phyloP scores from a whole-genome alignment of 78 protist species.

The Emiliania huxleyi region DNA sequence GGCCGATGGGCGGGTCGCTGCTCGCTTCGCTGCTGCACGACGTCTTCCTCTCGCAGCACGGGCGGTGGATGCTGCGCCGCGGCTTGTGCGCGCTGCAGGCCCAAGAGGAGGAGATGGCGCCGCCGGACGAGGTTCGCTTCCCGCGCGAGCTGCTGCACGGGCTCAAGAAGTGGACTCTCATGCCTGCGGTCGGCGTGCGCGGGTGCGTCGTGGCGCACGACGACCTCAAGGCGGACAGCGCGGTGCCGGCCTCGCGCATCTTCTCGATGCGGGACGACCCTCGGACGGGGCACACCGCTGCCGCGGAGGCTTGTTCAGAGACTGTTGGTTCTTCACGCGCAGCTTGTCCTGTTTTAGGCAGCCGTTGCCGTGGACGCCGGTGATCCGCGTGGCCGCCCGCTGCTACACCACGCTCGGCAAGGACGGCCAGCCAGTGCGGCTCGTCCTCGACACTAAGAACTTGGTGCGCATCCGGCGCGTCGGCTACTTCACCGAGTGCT shows the following conservation, averaged over 20 bases:
- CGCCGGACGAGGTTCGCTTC: neutral
- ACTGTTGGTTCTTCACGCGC: too few relatives aligned
- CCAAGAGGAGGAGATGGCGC: neutral
- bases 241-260: neutral
- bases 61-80: neutral
- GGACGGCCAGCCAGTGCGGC: neutral
- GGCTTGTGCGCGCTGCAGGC: neutral
- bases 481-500: neutral
- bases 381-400: neutral
- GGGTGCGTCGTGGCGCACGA: neutral
- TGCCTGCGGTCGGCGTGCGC: neutral
- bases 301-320: too few relatives aligned
- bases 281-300: neutral
- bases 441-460: neutral
- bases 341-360: too few relatives aligned
- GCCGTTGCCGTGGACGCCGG: too few relatives aligned
- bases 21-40: neutral
- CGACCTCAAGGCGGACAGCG: neutral
- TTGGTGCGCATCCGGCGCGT: neutral
- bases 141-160: neutral
- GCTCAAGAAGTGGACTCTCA: neutral
- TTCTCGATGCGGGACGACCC: neutral
- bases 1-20: neutral
- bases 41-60: neutral
- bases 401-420: neutral